Evolutionary conservation across 2,329 filamentous ascomycete genomes (phyloP).

Genomic region (Ophiostoma sp.): DNA sequence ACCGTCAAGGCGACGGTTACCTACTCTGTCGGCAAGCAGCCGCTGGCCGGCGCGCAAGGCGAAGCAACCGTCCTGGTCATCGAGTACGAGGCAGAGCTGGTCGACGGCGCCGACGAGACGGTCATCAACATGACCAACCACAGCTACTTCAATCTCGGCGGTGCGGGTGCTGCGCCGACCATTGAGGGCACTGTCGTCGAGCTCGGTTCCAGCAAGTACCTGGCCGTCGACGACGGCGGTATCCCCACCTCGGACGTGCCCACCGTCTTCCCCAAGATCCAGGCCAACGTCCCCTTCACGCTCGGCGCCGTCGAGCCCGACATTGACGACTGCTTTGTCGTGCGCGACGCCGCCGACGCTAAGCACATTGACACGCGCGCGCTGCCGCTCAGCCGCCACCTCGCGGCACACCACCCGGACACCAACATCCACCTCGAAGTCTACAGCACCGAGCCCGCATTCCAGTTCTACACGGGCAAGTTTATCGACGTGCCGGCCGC

Average conservation of each 20-base stretch:
- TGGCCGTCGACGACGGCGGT: constrained; percentile 65
- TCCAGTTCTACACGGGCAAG: constrained; percentile 94
- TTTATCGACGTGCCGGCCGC: constrained; percentile 71
- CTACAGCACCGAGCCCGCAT: constrained; percentile 85
- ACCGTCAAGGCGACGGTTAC: constrained; percentile 70
- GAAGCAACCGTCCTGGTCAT: constrained; percentile 70
- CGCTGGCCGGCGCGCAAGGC: constrained; percentile 38
- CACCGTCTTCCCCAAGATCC: constrained; percentile 56
- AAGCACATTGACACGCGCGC: constrained; percentile 62
- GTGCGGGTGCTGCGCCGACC: constrained; percentile 35
- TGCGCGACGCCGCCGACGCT: constrained; percentile 41
- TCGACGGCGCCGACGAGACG: constrained; percentile 79
- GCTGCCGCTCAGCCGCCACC: constrained; percentile 59
- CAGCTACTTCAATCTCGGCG: constrained; percentile 59
- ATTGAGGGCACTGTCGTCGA: constrained; percentile 60
- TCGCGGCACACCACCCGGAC: constrained; percentile 66
- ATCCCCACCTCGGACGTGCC: constrained; percentile 67
- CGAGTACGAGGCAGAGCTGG: constrained; percentile 83
- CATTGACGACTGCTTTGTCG: constrained; percentile 87
- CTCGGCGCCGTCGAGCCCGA: constrained; percentile 66
- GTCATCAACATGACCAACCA: constrained; percentile 93
- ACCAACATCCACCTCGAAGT: constrained; percentile 80
- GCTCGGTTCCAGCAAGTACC: constrained; percentile 58
- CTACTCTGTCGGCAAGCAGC: constrained; percentile 70
- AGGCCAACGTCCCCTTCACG: constrained; percentile 62